Conservation (phyloP, 495 filamentous ascomycete genomes). For the Cetradonia linearis region DNA sequence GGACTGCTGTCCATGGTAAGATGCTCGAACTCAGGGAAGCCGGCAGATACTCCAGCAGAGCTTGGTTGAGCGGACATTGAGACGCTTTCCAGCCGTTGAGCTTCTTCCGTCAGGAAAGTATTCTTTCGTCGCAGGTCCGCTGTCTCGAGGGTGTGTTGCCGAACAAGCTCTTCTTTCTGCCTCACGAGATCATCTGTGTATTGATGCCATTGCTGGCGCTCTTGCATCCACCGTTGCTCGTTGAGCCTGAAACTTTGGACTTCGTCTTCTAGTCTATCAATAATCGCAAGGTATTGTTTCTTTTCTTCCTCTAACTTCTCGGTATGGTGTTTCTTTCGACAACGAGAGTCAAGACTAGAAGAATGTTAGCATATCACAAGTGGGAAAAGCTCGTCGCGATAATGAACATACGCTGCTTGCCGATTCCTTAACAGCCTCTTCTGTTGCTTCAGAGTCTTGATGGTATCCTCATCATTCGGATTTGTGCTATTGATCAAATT, state of each 20-base stretch:
- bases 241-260: slow-evolving; percentile 46
- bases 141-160: slow-evolving; percentile 83
- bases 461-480: slow-evolving; percentile 72
- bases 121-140: slow-evolving; percentile 94
- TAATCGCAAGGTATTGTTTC: slow-evolving; percentile 69
- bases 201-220: slow-evolving; percentile 61
- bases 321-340: slow-evolving; percentile 97
- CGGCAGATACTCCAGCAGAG: slow-evolving; percentile 52
- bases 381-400: slow-evolving; percentile 7
- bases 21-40: slow-evolving; percentile 72
- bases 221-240: slow-evolving; percentile 50
- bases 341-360: slow-evolving; percentile 79
- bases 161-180: slow-evolving; percentile 88
- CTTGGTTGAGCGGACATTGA: slow-evolving; percentile 45
- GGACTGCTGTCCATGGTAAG: slow-evolving; percentile 63
- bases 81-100: slow-evolving; percentile 66
- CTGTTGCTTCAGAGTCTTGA: slow-evolving; percentile 97
- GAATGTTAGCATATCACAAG: slow-evolving; percentile 30
- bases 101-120: slow-evolving; percentile 72
- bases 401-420: slow-evolving; percentile 76
- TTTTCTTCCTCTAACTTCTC: slow-evolving; percentile 95
- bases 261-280: slow-evolving; percentile 72
- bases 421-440: slow-evolving; percentile 91
- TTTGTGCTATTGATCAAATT: slow-evolving; percentile 71
- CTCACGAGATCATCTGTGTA: slow-evolving; percentile 66